phyloP scores from a whole-genome alignment of 192 early-diverging fungal genomes.

The Coemansia sp. region DNA sequence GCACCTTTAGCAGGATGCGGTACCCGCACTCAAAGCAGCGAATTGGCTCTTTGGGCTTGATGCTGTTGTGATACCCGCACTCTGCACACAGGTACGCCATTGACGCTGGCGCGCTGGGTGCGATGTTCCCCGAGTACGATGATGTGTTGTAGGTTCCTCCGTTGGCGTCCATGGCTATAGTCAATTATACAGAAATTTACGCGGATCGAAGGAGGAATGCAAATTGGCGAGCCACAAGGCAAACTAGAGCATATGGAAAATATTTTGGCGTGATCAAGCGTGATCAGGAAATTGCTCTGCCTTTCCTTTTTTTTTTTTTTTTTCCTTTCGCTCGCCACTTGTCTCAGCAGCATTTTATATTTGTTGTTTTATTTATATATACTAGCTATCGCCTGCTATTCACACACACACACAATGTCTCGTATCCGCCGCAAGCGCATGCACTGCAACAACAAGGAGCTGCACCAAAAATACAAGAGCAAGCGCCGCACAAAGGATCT shows the following conservation, averaged over 20 bases:
- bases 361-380: background rate
- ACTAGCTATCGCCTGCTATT: background rate
- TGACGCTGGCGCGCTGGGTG: background rate
- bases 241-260: background rate
- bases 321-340: background rate
- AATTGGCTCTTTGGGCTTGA: constrained; percentile 94
- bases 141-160: background rate
- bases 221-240: background rate
- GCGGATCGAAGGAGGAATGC: background rate
- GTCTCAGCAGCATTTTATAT: too few relatives aligned
- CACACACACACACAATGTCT: constrained; percentile 39
- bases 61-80: constrained; percentile 87
- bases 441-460: constrained; percentile 65
- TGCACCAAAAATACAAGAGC: constrained; percentile 80
- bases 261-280: constrained; percentile 1
- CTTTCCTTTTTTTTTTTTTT: constrained; percentile 11
- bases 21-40: constrained; percentile 96
- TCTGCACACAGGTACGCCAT: constrained; percentile 56
- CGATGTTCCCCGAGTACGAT: background rate
- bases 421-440: constrained; percentile 54
- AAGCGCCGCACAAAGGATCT: constrained; percentile 89
- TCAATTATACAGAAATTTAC: background rate
- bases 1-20: constrained; percentile 97
- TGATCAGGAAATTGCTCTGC: constrained; percentile 1
- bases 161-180: constrained; percentile 9